These are phyloP conservation scores for Phytophthora pinifolia DNA, from an alignment of 352 stramenopile species.

Conservation along the genomic window DNA sequence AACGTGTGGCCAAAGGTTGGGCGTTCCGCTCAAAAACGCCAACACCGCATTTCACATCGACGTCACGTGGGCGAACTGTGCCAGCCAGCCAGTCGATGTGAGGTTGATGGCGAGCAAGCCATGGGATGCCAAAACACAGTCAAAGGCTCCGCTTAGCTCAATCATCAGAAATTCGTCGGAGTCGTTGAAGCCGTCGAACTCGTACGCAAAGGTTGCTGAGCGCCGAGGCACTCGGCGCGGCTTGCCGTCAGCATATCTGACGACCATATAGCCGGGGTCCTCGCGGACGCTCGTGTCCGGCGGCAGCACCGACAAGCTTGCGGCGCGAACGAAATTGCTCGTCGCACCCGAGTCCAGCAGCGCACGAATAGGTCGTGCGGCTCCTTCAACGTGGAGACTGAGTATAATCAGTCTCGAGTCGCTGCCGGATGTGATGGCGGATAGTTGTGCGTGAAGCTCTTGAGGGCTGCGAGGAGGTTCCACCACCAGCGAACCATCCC, in stretches of 20 bases:
- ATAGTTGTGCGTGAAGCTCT: conserved; percentile 12
- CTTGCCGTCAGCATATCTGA: conserved; percentile 23
- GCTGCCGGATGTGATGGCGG: conserved; percentile 16
- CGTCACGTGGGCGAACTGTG: conserved; percentile 14
- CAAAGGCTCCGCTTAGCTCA: conserved; percentile 25
- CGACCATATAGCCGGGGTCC: conserved; percentile 9
- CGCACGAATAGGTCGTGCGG: neutral
- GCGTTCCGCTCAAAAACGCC: conserved; percentile 8
- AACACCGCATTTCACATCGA: conserved; percentile 19
- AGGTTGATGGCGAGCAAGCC: conserved; percentile 28
- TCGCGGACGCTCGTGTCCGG: conserved; percentile 16
- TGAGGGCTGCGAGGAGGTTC: conserved; percentile 2
- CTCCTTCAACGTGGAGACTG: conserved; percentile 16
- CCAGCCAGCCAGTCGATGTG: conserved; percentile 24
- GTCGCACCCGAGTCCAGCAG: conserved; percentile 26
- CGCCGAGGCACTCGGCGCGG: conserved; percentile 9
- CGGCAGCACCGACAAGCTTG: conserved; percentile 13
- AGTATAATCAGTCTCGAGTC: conserved; percentile 20
- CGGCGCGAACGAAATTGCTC: conserved; percentile 29
- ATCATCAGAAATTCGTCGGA: conserved; percentile 34
- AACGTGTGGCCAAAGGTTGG: conserved; percentile 12
- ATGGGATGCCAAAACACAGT: conserved; percentile 37
- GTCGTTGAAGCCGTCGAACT: conserved; percentile 20
- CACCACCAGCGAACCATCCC: conserved; percentile 9
- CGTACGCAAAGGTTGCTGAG: conserved; percentile 12